Evolutionary conservation across 2,329 filamentous ascomycete genomes (phyloP), one percentile per base, ranked within the genome.

Genomic region (Botryotinia convoluta): DNA sequence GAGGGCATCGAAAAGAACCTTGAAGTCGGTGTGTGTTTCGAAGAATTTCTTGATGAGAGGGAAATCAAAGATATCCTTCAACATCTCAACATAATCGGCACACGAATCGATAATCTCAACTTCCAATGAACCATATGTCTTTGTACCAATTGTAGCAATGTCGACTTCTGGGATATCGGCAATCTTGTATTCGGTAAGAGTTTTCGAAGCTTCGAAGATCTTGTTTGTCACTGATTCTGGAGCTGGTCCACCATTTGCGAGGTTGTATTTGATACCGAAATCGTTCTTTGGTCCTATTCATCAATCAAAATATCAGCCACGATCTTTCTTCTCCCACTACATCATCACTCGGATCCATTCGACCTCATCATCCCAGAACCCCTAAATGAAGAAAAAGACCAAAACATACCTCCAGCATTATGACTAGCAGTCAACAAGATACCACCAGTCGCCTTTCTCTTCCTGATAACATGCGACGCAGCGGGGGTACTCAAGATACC

Each of bases 241-340:
- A 73, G 96, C 96, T 61, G 96, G 96, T 73, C 95, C 96, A 79
- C 96, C 96, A 81, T 99, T 98, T 83, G 94, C 87, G 74, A 99
- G 88, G 88, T 99, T 99, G 89, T 99, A 99, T 87, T 99, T 99
- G 91, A 99, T 99, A 79, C 96, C 96, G 80, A 99, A 99, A 85
- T 99, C 96, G 82, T 96, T 92, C 79, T 90, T 92, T 75, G 96
- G 96, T 69, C 95, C 94, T 97, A 79, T 18, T 32, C n/a, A 29
- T 18, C 64, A 45, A 67, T 42, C 22, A 39, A 67, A 35, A 1
- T 18, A 65, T 72, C 39, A 72, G 70, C 29, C 61, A 72, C 14
- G 29, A 32, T 57, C 22, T 72, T 8, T 32, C 8, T 8, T n/a
- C 39, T 29, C 39, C 5, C 18, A 60, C 16, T 20, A 20, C n/a